Percentiles rank a stretch among this genome's conserved stretches.
Conservation (phyloP, 176 grass and related monocot genomes). For the Musa beccarii region DNA sequence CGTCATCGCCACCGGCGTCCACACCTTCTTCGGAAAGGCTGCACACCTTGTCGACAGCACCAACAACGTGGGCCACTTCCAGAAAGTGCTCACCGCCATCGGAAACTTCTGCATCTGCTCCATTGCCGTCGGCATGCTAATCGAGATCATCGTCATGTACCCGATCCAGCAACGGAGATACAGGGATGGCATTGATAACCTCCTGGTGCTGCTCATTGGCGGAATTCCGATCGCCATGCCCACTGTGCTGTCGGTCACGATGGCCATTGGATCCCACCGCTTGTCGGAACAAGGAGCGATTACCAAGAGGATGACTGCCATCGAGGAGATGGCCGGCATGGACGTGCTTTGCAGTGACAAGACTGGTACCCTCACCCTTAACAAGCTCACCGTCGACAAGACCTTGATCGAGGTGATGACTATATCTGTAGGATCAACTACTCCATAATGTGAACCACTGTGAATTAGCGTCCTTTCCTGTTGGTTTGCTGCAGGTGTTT, state of each 20-base stretch:
- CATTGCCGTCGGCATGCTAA: constrained; percentile 7
- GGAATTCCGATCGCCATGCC: constrained; percentile 93
- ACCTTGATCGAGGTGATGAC: constrained; percentile 44
- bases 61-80: constrained; percentile 26
- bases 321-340: constrained; percentile 99
- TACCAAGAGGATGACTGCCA: constrained; percentile 98
- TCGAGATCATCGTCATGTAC: constrained; percentile 28
- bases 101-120: constrained; percentile 28
- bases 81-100: constrained; percentile 20
- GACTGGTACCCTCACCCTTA: constrained; percentile 85
- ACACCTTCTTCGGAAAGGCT: constrained; percentile 28
- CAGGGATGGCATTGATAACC: constrained; percentile 80
- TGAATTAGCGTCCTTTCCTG: background rate
- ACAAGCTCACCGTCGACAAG: constrained; percentile 96
- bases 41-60: constrained; percentile 28
- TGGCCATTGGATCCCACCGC: constrained; percentile 91
- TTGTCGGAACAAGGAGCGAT: constrained; percentile 80
- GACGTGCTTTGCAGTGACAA: constrained; percentile 95
- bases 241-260: constrained; percentile 88
- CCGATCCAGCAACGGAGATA: constrained; percentile 29
- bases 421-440: too few species aligned
- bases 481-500: constrained; percentile 29
- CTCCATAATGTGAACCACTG: background rate
- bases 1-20: constrained; percentile 24
- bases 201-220: constrained; percentile 89